Evolutionary conservation across 1,284 basidiomycete species (phyloP).

Genomic region (Lentinus polychrous): DNA sequence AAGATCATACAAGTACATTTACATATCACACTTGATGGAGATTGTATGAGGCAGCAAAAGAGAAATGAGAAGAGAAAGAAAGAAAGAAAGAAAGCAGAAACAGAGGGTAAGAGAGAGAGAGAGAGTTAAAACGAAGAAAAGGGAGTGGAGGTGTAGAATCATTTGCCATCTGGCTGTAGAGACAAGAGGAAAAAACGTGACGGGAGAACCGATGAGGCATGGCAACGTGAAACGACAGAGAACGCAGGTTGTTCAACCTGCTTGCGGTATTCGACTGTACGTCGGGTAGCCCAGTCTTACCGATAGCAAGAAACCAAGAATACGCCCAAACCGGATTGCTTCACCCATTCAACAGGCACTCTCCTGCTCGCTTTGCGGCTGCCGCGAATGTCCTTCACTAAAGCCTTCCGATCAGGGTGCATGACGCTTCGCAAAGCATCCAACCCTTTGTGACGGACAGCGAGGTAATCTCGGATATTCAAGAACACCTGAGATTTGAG

Average conservation of each 20-base stretch:
- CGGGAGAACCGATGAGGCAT: not conserved
- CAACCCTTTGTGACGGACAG: conserved; percentile 54
- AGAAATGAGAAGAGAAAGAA: not conserved
- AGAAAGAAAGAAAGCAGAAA: not conserved
- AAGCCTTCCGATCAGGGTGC: conserved; percentile 51
- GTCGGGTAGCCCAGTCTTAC: too few species aligned
- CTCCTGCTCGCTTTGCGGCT: conserved; percentile 25
- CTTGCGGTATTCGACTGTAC: too few species aligned
- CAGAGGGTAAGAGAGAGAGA: not conserved
- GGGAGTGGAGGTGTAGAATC: not conserved
- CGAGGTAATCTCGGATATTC: conserved; percentile 66
- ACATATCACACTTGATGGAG: too few species aligned
- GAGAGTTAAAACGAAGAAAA: not conserved
- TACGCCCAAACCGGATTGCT: conserved; percentile 56
- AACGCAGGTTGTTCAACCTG: too few species aligned
- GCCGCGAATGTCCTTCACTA: conserved; percentile 52
- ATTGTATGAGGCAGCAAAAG: not conserved
- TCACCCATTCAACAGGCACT: conserved; percentile 49
- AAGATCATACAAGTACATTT: too few species aligned
- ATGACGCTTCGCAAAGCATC: conserved; percentile 54
- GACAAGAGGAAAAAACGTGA: not conserved
- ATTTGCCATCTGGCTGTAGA: too few species aligned
- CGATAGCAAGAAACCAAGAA: conserved; percentile 40
- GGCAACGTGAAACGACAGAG: too few species aligned
- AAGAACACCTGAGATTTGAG: conserved; percentile 61